Base-by-base conservation (phyloP, 2,329 filamentous ascomycete species). In the Alternaria solani region DNA sequence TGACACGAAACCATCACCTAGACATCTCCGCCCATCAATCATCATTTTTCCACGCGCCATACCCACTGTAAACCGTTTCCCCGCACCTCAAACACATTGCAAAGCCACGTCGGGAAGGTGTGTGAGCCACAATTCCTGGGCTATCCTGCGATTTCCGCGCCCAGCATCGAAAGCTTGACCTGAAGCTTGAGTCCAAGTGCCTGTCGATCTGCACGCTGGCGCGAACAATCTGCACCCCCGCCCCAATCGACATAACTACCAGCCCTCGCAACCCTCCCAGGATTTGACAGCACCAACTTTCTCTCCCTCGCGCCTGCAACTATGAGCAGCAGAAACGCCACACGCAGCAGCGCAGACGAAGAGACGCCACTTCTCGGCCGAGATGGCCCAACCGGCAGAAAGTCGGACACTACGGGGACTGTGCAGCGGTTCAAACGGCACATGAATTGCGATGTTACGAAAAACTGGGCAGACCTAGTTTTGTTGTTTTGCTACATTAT, bases 401-500 rank as follows among this genome's bases (percentile, higher is more conserved):
- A 51, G 25, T 70, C 73, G 69, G 72, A 58, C 26, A 25, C 57
- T 30, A 20, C 55, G 57, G 52, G 51, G 46, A 30, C 57, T 4
- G 55, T 57, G 30, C 46, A 43, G 2, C 64, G 58, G 23, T 55
- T 78, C 42, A 64, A 62, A 51, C 66, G 64, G 51, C 77, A 83
- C 63, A 70, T 82, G 62, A 73, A 64, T 2, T 70, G 67, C n/a
- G 82, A 90, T 56, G 81, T 92, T 55, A 83, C 81, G 60, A 86
- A 88, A 28, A 82, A 85, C 44, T 85, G 88, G 83, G 87, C 88
- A 14, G 91, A 94, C 71, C 64, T 91, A 1, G 81, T 92, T 20
- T 82, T 94, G 39, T 81, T 94, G 4, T 80, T 87, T 28, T 92
- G 90, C 78, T 94, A 93, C 75, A 80, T 91, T 64, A 89, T 93